These are phyloP conservation scores for Fusarium sp. DNA, from an alignment of 2,329 filamentous ascomycete genomes.

Conservation along the genomic window DNA sequence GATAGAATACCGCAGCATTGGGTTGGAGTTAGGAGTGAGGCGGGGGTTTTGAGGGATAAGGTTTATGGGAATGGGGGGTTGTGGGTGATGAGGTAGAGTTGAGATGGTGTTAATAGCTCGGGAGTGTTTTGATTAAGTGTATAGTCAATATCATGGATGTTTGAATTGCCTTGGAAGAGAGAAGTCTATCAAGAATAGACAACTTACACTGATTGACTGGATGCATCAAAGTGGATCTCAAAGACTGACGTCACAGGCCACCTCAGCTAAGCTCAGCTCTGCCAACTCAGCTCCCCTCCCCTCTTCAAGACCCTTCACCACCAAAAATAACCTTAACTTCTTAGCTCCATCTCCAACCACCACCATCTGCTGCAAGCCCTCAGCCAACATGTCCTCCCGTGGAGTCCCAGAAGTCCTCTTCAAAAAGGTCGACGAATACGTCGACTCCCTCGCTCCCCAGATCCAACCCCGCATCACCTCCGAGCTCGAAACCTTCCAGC, in stretches of 20 bases:
- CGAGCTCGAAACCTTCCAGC: conserved; percentile 60
- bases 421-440: conserved; percentile 61
- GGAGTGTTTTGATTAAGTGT: not conserved
- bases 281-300: conserved; percentile 21
- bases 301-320: conserved; percentile 8
- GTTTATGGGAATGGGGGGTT: conserved; percentile 63
- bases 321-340: conserved; percentile 18
- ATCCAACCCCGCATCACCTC: conserved; percentile 61
- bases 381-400: conserved; percentile 52
- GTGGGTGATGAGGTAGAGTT: conserved; percentile 56
- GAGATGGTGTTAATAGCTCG: not conserved
- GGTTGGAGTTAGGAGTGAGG: conserved; percentile 68
- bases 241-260: conserved; percentile 31
- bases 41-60: conserved; percentile 62
- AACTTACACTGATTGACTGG: conserved; percentile 1
- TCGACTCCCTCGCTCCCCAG: conserved; percentile 61
- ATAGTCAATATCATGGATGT: too few relatives aligned
- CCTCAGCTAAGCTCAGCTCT: conserved; percentile 17
- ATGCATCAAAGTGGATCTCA: conserved; percentile 16
- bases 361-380: not conserved
- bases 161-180: too few relatives aligned
- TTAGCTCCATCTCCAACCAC: not conserved
- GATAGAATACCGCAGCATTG: conserved; percentile 71
- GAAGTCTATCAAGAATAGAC: too few relatives aligned
- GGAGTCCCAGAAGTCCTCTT: conserved; percentile 59